Percentiles rank a stretch among this genome's conserved stretches.
Evolutionary conservation across 495 filamentous ascomycete genomes (phyloP).

Genomic region (Talaromyces proteolyticus): DNA sequence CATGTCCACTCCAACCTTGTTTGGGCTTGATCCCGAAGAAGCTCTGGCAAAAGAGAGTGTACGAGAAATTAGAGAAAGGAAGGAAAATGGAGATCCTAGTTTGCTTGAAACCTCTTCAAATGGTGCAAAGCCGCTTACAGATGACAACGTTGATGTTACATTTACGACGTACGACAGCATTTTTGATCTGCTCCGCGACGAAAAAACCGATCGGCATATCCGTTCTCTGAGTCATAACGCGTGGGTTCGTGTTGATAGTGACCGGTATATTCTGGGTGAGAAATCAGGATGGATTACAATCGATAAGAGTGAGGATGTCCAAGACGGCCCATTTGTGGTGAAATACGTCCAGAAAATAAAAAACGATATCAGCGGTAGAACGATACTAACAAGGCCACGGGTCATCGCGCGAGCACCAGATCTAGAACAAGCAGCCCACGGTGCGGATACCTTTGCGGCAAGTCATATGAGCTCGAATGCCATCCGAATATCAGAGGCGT

Average conservation of each 20-base stretch:
- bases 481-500: constrained; percentile 52
- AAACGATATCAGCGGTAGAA: constrained; percentile 25
- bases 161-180: constrained; percentile 91
- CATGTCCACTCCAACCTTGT: constrained; percentile 83
- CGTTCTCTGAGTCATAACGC: constrained; percentile 62
- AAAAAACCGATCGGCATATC: constrained; percentile 70
- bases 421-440: constrained; percentile 69
- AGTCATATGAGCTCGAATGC: constrained; percentile 53
- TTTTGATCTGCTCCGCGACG: constrained; percentile 81
- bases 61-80: constrained; percentile 48
- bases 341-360: constrained; percentile 29
- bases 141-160: constrained; percentile 26
- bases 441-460: constrained; percentile 73
- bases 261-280: constrained; percentile 60
- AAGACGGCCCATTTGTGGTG: constrained; percentile 16
- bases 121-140: neutral
- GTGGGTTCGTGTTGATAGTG: constrained; percentile 70
- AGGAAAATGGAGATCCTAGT: constrained; percentile 37
- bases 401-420: constrained; percentile 51
- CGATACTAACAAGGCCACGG: constrained; percentile 60
- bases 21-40: constrained; percentile 86
- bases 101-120: constrained; percentile 1
- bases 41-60: constrained; percentile 57
- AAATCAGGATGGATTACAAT: constrained; percentile 50
- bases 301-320: constrained; percentile 32